Evolutionary conservation across 495 filamentous ascomycete species (phyloP).

Genomic region (Mytilinidion resinicola): DNA sequence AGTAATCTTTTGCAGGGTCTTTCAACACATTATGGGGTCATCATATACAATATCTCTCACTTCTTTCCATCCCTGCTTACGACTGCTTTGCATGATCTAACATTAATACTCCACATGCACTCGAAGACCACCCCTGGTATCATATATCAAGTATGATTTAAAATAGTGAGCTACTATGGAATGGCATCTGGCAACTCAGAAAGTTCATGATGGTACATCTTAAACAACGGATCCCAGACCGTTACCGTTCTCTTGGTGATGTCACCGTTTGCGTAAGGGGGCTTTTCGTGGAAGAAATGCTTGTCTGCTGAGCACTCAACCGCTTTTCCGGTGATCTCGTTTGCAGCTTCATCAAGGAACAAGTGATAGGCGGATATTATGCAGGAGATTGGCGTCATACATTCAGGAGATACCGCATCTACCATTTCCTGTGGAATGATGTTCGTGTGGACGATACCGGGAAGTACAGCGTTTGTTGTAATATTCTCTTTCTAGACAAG

Average conservation of each 20-base stretch:
- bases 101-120: too few relatives aligned
- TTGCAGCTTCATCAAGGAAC: slow-evolving; percentile 32
- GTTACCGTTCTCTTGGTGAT: slow-evolving; percentile 30
- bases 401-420: slow-evolving; percentile 33
- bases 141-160: too few relatives aligned
- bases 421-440: slow-evolving; percentile 38
- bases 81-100: too few relatives aligned
- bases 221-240: slow-evolving; percentile 41
- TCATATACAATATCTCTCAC: too few relatives aligned
- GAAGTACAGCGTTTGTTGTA: slow-evolving; percentile 31
- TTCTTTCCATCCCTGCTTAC: too few relatives aligned
- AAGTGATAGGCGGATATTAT: slow-evolving; percentile 35
- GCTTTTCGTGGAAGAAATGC: slow-evolving; percentile 28
- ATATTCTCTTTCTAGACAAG: slow-evolving; percentile 36
- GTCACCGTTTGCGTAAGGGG: slow-evolving; percentile 32
- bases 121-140: too few relatives aligned
- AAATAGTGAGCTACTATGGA: background rate
- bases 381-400: slow-evolving; percentile 34
- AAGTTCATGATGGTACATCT: slow-evolving; percentile 36
- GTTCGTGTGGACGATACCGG: slow-evolving; percentile 36
- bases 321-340: slow-evolving; percentile 25
- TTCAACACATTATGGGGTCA: too few relatives aligned
- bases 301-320: slow-evolving; percentile 36
- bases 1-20: too few relatives aligned
- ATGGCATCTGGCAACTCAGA: slow-evolving; percentile 37